Conservation (phyloP, 129 eudicot genomes). For the Saussurea involucrata region DNA sequence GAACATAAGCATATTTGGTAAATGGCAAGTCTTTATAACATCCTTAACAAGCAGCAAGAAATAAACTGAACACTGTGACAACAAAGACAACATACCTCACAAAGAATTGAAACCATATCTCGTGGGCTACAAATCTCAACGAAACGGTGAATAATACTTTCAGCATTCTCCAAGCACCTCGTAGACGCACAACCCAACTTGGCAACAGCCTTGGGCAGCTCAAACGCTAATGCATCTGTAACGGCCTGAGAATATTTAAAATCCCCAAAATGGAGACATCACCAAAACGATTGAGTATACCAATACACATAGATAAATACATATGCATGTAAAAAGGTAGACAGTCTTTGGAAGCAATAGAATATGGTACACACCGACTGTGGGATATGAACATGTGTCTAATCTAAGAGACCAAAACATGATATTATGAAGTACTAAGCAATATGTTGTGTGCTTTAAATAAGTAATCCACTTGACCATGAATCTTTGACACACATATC, state of each 20-base stretch:
- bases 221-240: conserved; percentile 72
- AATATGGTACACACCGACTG: neutral
- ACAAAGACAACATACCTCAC: conserved; percentile 53
- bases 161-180: conserved; percentile 61
- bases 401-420: neutral
- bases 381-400: neutral
- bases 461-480: neutral
- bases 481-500: neutral
- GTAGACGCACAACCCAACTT: conserved; percentile 54
- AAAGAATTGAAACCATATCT: conserved; percentile 78
- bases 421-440: neutral
- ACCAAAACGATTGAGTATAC: neutral
- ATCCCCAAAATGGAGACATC: conserved; percentile 9
- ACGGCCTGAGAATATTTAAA: conserved; percentile 43
- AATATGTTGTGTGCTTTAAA: neutral
- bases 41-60: neutral
- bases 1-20: neutral
- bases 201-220: conserved; percentile 73
- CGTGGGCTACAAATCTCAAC: conserved; percentile 66
- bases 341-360: neutral
- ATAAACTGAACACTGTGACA: neutral
- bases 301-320: neutral
- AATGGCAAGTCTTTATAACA: neutral
- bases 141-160: conserved; percentile 45
- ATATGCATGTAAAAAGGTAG: neutral